Base-by-base conservation (phyloP, 208 protist species). In the Crithidia mellificae region DNA sequence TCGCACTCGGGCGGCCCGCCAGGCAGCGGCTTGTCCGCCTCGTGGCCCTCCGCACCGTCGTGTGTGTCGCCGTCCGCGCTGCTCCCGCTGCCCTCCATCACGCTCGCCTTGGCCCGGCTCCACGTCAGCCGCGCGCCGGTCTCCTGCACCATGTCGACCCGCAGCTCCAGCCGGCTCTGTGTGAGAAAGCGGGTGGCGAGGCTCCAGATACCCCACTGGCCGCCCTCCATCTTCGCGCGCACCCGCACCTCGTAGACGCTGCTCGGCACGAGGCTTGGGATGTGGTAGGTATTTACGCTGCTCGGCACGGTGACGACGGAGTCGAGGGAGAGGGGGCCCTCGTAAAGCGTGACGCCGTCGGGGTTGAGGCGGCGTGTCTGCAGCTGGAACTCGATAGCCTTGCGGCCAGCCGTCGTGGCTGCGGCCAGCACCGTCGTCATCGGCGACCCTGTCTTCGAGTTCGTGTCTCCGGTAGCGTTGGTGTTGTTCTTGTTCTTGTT, bases 161-260 rank as follows among this genome's bases (percentile, higher is more conserved):
- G 78, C 29, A 97, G 66, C 69, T 84, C 53, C 32, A 97, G 77
- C 11, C 85, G 80, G 58, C 85, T 85, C 68, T 91, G 84, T 15
- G 91, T 96, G 12, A 95, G 74, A 63, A 96, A 93, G 68, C 89
- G 88, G 17, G 81, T 91, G 14, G 78, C 47, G 11, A 66, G 22
- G 72, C 90, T 95, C 91, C 93, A 97, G 59, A 83, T 81, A n/a
- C 91, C 91, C 90, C 90, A 97, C 44, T 83, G 72, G 27, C 81
- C 86, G 39, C 77, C 74, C 63, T 90, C 83, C 20, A 75, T 80
- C 62, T 91, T 83, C 3, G 87, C 87, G 3, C 90, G 83, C 47
- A 94, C 81, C 15, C 87, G 78, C 39, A 97, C 78, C 20, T 78
- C 80, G 70, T 97, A 97, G 22, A 96, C 92, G 49, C 81, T 90